Base-by-base conservation (phyloP, 2,329 filamentous ascomycete genomes). In the Colletotrichum scovillei region DNA sequence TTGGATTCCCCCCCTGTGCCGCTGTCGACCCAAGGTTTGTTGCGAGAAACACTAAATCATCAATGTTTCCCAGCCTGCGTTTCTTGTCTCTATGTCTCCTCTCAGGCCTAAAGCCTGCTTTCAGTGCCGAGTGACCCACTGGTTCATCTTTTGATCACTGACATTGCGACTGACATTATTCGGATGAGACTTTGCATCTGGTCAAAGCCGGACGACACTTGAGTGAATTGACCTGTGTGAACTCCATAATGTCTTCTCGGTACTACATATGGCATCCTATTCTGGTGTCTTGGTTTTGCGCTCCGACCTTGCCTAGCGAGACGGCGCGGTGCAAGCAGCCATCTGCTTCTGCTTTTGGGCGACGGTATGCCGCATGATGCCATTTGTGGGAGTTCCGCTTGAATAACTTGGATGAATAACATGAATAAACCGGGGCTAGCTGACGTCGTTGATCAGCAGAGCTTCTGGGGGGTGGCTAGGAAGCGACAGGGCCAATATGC, bases 401-500 rank as follows among this genome's bases (percentile, higher is more conserved):
- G 35, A 58, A 57, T 58, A 66, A 57, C 59, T 49, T 57, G 56
- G 32, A 49, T 49, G 35, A 52, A 57, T 58, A 66, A 57, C 59
- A 26, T 57, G 56, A 35, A 62, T 49, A 57, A 67, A 53, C 58
- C 14, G 30, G 72, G 69, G 69, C 57, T 53, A 42, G 62, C 53
- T 74, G 72, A 74, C 72, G 72, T 74, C 68, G 72, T 22, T 72
- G 63, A 72, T 74, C 72, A 63, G 42, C 68, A 52, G 16, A 28
- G 52, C 42, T 26, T 32, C 67, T 35, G 62, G 68, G 57, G 68
- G 70, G 57, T 59, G 56, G 49, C 58, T 58, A 28, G 63, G 7
- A 53, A 49, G 19, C 56, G 49, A 52, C 62, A 67, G 52, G 67
- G 56, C 60, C 67, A 59, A n/a, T 42, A 56, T 72, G 63, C 72